Evolutionary conservation across 2,329 filamentous ascomycete species (phyloP).

Genomic region (Bipolaris gigantea): DNA sequence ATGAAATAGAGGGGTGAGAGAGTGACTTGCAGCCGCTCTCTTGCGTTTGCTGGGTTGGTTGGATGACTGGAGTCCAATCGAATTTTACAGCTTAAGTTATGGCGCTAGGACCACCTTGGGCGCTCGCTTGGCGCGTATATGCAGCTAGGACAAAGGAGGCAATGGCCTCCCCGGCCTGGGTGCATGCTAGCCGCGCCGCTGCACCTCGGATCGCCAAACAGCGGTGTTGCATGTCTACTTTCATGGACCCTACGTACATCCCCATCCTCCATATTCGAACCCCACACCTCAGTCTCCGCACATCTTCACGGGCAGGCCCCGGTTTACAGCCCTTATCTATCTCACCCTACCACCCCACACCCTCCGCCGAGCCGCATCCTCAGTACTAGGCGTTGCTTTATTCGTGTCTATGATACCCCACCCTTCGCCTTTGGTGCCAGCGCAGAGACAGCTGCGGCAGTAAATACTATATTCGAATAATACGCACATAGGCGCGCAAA

Average conservation of each 20-base stretch:
- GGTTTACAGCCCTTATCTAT: slow-evolving; percentile 11
- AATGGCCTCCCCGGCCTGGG: slow-evolving; percentile 12
- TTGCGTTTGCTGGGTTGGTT: slow-evolving; percentile 17
- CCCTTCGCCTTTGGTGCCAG: slow-evolving; percentile 9
- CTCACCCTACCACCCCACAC: slow-evolving; percentile 6
- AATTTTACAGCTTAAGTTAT: slow-evolving; percentile 21
- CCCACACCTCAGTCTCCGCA: slow-evolving; percentile 13
- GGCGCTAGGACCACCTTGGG: slow-evolving; percentile 6
- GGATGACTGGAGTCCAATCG: slow-evolving; percentile 12
- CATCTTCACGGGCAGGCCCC: slow-evolving; percentile 26
- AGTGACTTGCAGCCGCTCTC: slow-evolving; percentile 16
- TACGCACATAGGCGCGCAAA: slow-evolving; percentile 9
- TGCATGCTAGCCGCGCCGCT: slow-evolving; percentile 11
- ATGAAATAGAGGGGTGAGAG: slow-evolving; percentile 26
- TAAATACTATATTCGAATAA: slow-evolving; percentile 6
- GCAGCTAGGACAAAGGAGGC: slow-evolving; percentile 13
- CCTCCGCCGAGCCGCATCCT: not conserved
- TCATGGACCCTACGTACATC: slow-evolving; percentile 4
- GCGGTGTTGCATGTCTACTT: not conserved
- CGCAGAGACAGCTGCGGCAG: slow-evolving; percentile 7
- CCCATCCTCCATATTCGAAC: slow-evolving; percentile 8
- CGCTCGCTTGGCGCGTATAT: slow-evolving; percentile 9
- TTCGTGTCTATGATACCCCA: slow-evolving; percentile 19
- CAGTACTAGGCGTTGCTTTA: slow-evolving; percentile 6
- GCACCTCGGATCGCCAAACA: slow-evolving; percentile 2